Base-by-base conservation (phyloP, 805 yeast species). In the Metschnikowia arizonensis region DNA sequence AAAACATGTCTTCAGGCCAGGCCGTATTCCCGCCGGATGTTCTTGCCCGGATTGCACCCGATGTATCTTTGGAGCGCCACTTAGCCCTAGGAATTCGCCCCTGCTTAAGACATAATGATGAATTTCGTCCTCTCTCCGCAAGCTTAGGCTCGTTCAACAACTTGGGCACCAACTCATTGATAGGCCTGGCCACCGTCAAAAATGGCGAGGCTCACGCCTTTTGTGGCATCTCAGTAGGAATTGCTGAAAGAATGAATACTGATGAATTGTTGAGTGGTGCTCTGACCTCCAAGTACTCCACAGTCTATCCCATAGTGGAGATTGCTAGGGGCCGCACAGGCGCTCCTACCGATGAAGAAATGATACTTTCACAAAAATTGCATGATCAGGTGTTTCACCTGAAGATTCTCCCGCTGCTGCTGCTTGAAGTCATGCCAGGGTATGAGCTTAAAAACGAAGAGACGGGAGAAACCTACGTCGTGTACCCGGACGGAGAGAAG, bases 301-400 rank as follows among this genome's bases (percentile, higher is more conserved):
- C 74, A 1, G 69, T 87, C 0, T 85, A 78, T 59, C 91, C 95
- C 0, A 80, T 83, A 12, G 88, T 88, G 6, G 89, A 85, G 50
- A 79, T 87, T 8, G 78, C 82, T 46, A 69, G 89, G 44, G 96
- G 96, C 25, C 72, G 88, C 43, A 60, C 68, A 7, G 93, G 95
- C 11, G 86, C 88, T 0, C 95, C 96, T 24, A 80, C 90, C 1
- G 86, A 82, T 54, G 96, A 88, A 64, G 96, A 88, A 60, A 86
- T 85, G 81, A 79, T 77, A 25, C 57, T 84, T 17, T 78, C 87
- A 1, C 95, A 87, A 60, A 69, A 69, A 47, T 55, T 86, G 19
- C 79, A 80, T 55, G 85, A 85, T 51, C 67, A 77, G 4, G 60
- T 88, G 4, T 63, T 77, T 37, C 81, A 80, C 49, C 77, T 85